Conservation (phyloP, 2,329 filamentous ascomycete genomes). For the Coniochaeta sp. region DNA sequence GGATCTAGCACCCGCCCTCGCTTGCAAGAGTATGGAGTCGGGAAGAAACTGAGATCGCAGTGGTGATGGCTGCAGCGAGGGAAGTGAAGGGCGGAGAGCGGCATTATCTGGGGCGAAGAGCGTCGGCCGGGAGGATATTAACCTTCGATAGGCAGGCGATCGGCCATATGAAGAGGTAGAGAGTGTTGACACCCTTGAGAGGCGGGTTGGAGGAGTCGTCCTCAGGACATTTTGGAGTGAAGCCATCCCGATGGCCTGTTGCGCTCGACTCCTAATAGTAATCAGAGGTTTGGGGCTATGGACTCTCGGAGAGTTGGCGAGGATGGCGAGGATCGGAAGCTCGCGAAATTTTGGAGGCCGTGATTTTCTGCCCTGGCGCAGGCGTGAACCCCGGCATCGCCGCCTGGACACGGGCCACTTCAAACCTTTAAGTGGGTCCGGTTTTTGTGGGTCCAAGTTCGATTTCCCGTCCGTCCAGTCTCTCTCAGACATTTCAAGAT, state of each 20-base stretch:
- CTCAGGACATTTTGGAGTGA: slow-evolving; percentile 29
- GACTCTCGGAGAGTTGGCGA: slow-evolving; percentile 10
- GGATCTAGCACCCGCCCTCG: slow-evolving; percentile 20
- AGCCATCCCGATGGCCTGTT: slow-evolving; percentile 35
- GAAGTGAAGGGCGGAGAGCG: slow-evolving; percentile 2
- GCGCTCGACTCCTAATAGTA: slow-evolving; percentile 16
- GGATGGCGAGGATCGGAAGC: not conserved
- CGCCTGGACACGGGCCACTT: not conserved
- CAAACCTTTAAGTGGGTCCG: not conserved
- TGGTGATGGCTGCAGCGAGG: slow-evolving; percentile 23
- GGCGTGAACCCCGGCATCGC: slow-evolving; percentile 2
- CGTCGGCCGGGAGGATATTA: slow-evolving; percentile 22
- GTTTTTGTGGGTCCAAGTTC: not conserved
- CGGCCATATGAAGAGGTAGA: slow-evolving; percentile 29
- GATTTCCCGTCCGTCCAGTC: not conserved
- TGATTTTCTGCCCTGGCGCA: slow-evolving; percentile 1
- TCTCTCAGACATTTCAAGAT: not conserved
- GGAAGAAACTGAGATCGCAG: slow-evolving; percentile 40
- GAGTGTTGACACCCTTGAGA: slow-evolving; percentile 33
- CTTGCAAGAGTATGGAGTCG: slow-evolving; percentile 27
- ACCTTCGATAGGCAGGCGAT: slow-evolving; percentile 40
- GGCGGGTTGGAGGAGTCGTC: slow-evolving; percentile 33
- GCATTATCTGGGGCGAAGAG: not conserved
- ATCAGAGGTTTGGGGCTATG: slow-evolving; percentile 20
- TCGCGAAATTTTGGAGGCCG: slow-evolving; percentile 4